Evolutionary conservation across 257 asterid species (phyloP).

Genomic region (Paraleonurus japonicus): DNA sequence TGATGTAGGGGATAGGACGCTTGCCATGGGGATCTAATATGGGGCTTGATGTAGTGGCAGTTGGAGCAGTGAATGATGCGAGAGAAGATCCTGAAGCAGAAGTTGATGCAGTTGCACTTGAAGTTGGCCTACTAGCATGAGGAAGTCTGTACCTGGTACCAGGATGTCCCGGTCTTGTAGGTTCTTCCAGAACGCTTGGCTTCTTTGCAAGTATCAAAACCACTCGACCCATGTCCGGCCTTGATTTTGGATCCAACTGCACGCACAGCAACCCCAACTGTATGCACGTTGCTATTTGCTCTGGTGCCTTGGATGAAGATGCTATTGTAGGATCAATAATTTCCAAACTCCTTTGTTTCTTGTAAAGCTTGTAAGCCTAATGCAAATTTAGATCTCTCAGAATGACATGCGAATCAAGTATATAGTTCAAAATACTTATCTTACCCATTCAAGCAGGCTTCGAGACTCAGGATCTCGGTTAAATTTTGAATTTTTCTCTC

Average conservation of each 20-base stretch:
- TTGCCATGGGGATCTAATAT: conserved; percentile 50
- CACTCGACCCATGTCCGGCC: conserved; percentile 71
- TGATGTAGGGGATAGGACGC: conserved; percentile 36
- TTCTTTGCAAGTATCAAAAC: conserved; percentile 65
- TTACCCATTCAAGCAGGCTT: conserved; percentile 78
- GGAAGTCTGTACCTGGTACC: conserved; percentile 52
- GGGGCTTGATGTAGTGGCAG: conserved; percentile 38
- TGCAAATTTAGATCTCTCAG: too few species aligned
- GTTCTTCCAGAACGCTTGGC: conserved; percentile 58
- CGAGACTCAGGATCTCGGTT: conserved; percentile 54
- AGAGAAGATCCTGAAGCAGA: conserved; percentile 17
- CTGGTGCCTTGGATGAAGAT: conserved; percentile 36
- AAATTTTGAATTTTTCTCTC: conserved; percentile 71
- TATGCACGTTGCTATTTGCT: conserved; percentile 54
- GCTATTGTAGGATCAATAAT: conserved; percentile 53
- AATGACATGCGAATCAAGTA: too few species aligned
- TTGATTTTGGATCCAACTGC: conserved; percentile 63
- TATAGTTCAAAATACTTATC: too few species aligned
- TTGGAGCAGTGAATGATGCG: conserved; percentile 29
- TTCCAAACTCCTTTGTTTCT: conserved; percentile 51
- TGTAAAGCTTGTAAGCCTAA: conserved; percentile 81
- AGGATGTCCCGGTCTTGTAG: conserved; percentile 68
- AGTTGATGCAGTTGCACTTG: conserved; percentile 30
- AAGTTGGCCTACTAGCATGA: neutral
- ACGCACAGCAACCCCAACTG: conserved; percentile 73